Evolutionary conservation across 1,139 yeast genomes (phyloP).

Genomic region (Fermentozyma sake): DNA sequence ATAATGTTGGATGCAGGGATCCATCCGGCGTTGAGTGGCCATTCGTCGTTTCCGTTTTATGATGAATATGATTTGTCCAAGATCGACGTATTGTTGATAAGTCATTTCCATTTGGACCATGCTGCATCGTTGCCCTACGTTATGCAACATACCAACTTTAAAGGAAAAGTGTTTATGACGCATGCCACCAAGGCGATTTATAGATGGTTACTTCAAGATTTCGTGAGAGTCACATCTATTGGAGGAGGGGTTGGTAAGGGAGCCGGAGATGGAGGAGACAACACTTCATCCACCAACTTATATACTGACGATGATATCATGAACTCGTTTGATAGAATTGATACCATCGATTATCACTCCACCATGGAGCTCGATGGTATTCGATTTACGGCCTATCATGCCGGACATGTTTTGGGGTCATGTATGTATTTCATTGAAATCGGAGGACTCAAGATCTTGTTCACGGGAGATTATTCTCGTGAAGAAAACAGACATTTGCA

Average conservation of each 20-base stretch:
- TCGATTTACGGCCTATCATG: constrained; percentile 95
- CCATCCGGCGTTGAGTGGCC: constrained; percentile 91
- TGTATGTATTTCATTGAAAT: constrained; percentile 96
- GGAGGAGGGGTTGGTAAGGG: constrained; percentile 33
- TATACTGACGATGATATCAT: constrained; percentile 90
- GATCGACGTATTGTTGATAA: constrained; percentile 79
- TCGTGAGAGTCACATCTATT: constrained; percentile 83
- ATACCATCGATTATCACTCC: constrained; percentile 92
- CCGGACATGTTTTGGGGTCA: constrained; percentile 98
- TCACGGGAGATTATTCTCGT: constrained; percentile 95
- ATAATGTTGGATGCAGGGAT: constrained; percentile 98
- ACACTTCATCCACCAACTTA: constrained; percentile 43
- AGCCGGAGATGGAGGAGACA: constrained; percentile 16
- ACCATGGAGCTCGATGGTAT: constrained; percentile 93
- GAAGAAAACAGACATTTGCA: constrained; percentile 94
- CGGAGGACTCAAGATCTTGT: constrained; percentile 83
- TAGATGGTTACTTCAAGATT: constrained; percentile 91
- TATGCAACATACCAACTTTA: constrained; percentile 93
- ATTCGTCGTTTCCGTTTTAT: constrained; percentile 88
- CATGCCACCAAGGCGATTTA: constrained; percentile 98
- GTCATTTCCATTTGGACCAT: constrained; percentile 95
- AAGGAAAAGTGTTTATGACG: constrained; percentile 96
- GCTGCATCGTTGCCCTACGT: constrained; percentile 97
- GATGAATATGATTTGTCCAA: constrained; percentile 90
- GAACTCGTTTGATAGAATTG: constrained; percentile 83